Base-by-base conservation (phyloP, 1,139 yeast species). In the Yamadazyma triangularis region DNA sequence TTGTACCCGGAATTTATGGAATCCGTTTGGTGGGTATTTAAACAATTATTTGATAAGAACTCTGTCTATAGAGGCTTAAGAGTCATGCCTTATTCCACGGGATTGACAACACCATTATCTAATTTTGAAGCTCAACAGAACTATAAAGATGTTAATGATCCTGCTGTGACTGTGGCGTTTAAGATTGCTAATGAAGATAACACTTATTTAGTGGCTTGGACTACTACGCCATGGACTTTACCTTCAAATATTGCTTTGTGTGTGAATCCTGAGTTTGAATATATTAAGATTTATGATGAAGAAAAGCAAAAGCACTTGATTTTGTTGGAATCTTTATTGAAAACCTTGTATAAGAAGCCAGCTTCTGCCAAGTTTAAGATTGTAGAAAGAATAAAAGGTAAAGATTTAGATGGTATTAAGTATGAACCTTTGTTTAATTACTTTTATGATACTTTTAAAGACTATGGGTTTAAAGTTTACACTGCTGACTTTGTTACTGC, bases 221-320 rank as follows among this genome's bases (percentile, higher is more conserved):
- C 99, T 27, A 91, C 99, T 41, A 91, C 99, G 24, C 99, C 99
- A 32, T 91, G 99, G 99, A 93, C 99, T 30, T 72, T 91, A 53
- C 98, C 98, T 28, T 85, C 96, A 15, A 91, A 91, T 61, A 65
- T 91, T 55, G 93, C 91, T 11, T 73, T 91, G 40, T 89, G 95
- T 51, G 97, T 91, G 28, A 77, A 91, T 64, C 95, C 96, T 32
- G 77, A 78, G 14, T 80, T 87, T 42, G 97, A 88, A 61, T 91
- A 91, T 53, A 84, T 85, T 46, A 93, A 91, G 68, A 84, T 93
- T 44, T 80, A 67, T 46, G 97, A 91, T 56, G 96, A 89, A 64
- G 88, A 79, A 41, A 78, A 81, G 47, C 85, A 84, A 47, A 76
- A 76, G 50, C 65, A 85, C 60, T 91, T 74, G 65, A 87, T 91